These are phyloP conservation scores for Agrostemma githago DNA, from an alignment of 148 eudicot species.

Conservation along the genomic window DNA sequence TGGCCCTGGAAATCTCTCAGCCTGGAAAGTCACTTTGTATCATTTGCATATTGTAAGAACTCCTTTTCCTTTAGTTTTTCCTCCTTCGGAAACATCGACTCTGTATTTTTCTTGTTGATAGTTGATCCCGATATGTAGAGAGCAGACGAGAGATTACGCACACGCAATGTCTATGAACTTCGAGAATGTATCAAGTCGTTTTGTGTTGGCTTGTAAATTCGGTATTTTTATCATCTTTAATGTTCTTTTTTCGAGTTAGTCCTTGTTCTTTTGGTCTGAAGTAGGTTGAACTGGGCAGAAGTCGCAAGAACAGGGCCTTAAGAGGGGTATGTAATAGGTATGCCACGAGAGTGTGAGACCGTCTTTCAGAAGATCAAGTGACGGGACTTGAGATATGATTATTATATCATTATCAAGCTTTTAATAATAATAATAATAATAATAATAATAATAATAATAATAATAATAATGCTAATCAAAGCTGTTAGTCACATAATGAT, in stretches of 20 bases:
- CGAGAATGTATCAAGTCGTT: background rate
- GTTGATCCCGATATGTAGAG: constrained; percentile 6
- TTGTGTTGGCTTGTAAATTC: background rate
- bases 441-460: too few relatives aligned
- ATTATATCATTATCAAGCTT: constrained; percentile 10
- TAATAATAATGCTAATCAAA: constrained; percentile 4
- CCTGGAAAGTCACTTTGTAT: background rate
- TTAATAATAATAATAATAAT: constrained; percentile 6
- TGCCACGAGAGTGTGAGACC: too few relatives aligned
- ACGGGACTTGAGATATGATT: background rate
- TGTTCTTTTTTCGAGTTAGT: too few relatives aligned
- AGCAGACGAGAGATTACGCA: background rate
- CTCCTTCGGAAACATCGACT: constrained; percentile 12
- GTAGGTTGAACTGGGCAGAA: too few relatives aligned
- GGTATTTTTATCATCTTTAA: background rate
- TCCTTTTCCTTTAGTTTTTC: constrained; percentile 9
- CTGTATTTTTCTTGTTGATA: constrained; percentile 17
- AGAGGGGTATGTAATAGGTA: too few relatives aligned
- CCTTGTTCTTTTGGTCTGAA: too few relatives aligned
- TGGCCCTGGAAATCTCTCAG: constrained; percentile 5
- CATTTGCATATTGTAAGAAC: constrained; percentile 23
- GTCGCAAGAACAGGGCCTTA: too few relatives aligned
- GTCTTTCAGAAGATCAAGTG: too few relatives aligned
- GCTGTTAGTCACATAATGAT: constrained; percentile 16
- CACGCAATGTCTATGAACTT: background rate